Evolutionary conservation across 116 monocot genomes (phyloP), one percentile per base, ranked within the genome.

Genomic region (Papilionanthe hybrid): DNA sequence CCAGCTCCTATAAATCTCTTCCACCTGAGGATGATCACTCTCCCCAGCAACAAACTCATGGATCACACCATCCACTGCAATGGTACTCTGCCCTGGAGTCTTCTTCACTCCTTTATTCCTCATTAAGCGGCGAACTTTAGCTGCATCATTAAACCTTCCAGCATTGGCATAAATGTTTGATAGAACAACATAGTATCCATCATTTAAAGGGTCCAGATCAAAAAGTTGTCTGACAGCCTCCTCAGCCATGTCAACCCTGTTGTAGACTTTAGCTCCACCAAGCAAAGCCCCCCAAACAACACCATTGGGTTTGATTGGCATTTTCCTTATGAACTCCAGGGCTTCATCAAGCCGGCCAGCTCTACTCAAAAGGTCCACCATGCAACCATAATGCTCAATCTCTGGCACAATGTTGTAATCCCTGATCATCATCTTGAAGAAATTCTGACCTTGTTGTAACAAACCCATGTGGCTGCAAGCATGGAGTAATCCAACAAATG

Each of bases 351-450:
- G 81, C 17, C 28, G 81, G 28, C 81, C 81, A 29, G 75, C 81
- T 63, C 81, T 60, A 56, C 81, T 81, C 1, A 81, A 45, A 44
- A 81, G 81, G 20, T 81, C 81, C 22, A 81, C 81, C 81, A 81
- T 75, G 75, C 81, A 81, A 29, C 81, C 81, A 30, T 75, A 81
- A n/a, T 81, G 81, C 55, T 81, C 81, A 19, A 81, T 81, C 81
- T 75, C 81, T 20, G 81, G 81, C 45, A 58, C 81, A 8, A 81
- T 81, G 18, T 28, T 47, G 30, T 63, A 81, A 13, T 81, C 81
- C 45, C 60, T 5, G 1, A 9, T 30, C 75, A 81, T 81, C 44
- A 1, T 45, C n/a, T 9, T 30, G 48, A 81, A 81, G 48, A 63
- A 81, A 18, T 42, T 37, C n/a, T 72, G 50, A 9, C 63, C 81